Percentiles rank a stretch among this genome's conserved stretches.
phyloP scores from a whole-genome alignment of 345 rosid species.

The Limnanthes douglasii region DNA sequence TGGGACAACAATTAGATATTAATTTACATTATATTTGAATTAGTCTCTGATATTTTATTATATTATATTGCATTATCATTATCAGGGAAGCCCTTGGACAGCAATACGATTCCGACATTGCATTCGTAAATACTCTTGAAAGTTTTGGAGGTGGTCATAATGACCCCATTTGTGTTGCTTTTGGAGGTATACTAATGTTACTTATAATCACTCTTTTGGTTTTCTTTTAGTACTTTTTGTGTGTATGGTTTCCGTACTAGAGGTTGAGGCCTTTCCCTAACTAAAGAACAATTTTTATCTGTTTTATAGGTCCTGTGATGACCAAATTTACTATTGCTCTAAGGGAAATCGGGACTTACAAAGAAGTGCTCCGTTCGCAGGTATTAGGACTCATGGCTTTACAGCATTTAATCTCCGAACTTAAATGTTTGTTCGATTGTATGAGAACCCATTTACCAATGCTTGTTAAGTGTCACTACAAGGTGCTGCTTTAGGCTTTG shows the following conservation, averaged over 20 bases:
- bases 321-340: slow-evolving; percentile 54
- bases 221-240: too few relatives aligned
- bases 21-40: too few relatives aligned
- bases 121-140: slow-evolving; percentile 42
- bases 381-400: slow-evolving; percentile 14
- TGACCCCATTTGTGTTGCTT: slow-evolving; percentile 42
- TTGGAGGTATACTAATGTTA: slow-evolving; percentile 38
- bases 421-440: too few relatives aligned
- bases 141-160: slow-evolving; percentile 36
- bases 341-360: slow-evolving; percentile 59
- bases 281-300: slow-evolving; percentile 4
- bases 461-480: too few relatives aligned
- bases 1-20: too few relatives aligned
- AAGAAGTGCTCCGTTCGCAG: slow-evolving; percentile 75
- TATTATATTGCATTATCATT: neutral
- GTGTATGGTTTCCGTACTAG: neutral
- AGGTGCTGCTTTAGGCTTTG: too few relatives aligned
- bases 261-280: too few relatives aligned
- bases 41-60: neutral
- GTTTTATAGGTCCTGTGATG: slow-evolving; percentile 48
- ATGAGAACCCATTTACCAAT: too few relatives aligned
- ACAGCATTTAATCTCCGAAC: too few relatives aligned
- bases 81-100: slow-evolving; percentile 47
- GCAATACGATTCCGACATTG: slow-evolving; percentile 28
- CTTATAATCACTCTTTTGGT: too few relatives aligned